These are phyloP conservation scores for Lasiosphaeris hirsuta DNA, from an alignment of 495 filamentous ascomycete species.

Conservation along the genomic window DNA sequence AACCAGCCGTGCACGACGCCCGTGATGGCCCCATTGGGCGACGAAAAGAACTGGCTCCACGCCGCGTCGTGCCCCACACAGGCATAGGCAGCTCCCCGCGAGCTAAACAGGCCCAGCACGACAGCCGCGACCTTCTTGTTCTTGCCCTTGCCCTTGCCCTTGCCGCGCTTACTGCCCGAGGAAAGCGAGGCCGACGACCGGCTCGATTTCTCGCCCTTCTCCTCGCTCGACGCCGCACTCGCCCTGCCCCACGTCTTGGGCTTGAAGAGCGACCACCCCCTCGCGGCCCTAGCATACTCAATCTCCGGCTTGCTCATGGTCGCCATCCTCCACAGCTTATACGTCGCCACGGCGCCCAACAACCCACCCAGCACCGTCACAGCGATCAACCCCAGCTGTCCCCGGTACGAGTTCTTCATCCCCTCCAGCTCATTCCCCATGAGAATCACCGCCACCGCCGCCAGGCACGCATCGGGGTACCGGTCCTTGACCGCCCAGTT, in stretches of 20 bases:
- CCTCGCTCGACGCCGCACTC: neutral
- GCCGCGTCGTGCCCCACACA: conserved; percentile 15
- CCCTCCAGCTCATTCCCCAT: conserved; percentile 16
- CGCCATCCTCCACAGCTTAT: conserved; percentile 12
- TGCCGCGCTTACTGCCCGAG: neutral
- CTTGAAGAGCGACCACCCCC: neutral
- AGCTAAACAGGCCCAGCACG: conserved; percentile 12
- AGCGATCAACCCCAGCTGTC: conserved; percentile 15
- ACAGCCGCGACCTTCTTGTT: conserved; percentile 1
- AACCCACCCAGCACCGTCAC: conserved; percentile 22
- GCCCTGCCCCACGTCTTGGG: neutral
- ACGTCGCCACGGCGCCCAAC: conserved; percentile 9
- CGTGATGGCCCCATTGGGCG: conserved; percentile 9
- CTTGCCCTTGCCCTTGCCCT: too few species aligned
- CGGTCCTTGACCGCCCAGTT: conserved; percentile 25
- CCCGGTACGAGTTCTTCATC: conserved; percentile 18
- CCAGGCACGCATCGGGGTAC: conserved; percentile 25
- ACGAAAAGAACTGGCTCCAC: conserved; percentile 17
- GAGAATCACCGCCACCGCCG: conserved; percentile 13
- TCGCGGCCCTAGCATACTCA: neutral
- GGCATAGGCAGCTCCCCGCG: conserved; percentile 13
- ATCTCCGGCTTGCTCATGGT: conserved; percentile 3
- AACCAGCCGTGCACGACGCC: conserved; percentile 31
- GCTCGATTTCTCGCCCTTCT: neutral
- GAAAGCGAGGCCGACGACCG: neutral